phyloP scores from a whole-genome alignment of 1,139 yeast genomes.

The Saccharomyces hybrid region DNA sequence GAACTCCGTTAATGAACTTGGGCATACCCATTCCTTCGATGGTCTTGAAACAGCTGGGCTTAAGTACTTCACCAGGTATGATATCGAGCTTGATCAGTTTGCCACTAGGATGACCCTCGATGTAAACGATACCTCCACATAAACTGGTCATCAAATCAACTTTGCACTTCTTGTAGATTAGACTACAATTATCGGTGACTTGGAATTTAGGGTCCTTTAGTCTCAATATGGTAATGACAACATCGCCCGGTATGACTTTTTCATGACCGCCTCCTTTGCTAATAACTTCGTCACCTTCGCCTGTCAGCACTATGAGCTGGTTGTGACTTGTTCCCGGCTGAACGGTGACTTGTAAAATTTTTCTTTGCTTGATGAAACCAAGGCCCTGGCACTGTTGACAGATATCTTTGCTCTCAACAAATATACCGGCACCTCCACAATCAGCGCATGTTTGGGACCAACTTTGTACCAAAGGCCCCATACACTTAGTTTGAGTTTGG shows the following conservation, averaged over 20 bases:
- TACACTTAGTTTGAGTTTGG: slow-evolving; percentile 16
- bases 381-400: slow-evolving; percentile 40
- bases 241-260: slow-evolving; percentile 55
- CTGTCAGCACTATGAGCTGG: slow-evolving; percentile 44
- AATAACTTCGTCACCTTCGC: slow-evolving; percentile 60
- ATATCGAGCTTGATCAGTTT: slow-evolving; percentile 22
- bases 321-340: slow-evolving; percentile 49
- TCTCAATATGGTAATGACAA: slow-evolving; percentile 41
- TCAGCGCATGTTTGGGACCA: slow-evolving; percentile 32
- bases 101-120: slow-evolving; percentile 27
- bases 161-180: slow-evolving; percentile 15
- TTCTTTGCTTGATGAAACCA: slow-evolving; percentile 38
- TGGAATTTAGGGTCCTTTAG: slow-evolving; percentile 13
- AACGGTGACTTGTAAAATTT: slow-evolving; percentile 45
- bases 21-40: slow-evolving; percentile 30
- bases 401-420: slow-evolving; percentile 29
- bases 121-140: slow-evolving; percentile 28
- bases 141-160: slow-evolving; percentile 23
- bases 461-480: slow-evolving; percentile 27
- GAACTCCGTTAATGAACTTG: slow-evolving; percentile 5
- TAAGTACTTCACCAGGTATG: slow-evolving; percentile 23
- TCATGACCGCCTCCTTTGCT: slow-evolving; percentile 24
- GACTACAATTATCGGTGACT: slow-evolving; percentile 13
- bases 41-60: slow-evolving; percentile 21
- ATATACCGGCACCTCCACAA: slow-evolving; percentile 38